Evolutionary conservation across 1,284 basidiomycete genomes (phyloP).

Genomic region (Tausonia pullulans): DNA sequence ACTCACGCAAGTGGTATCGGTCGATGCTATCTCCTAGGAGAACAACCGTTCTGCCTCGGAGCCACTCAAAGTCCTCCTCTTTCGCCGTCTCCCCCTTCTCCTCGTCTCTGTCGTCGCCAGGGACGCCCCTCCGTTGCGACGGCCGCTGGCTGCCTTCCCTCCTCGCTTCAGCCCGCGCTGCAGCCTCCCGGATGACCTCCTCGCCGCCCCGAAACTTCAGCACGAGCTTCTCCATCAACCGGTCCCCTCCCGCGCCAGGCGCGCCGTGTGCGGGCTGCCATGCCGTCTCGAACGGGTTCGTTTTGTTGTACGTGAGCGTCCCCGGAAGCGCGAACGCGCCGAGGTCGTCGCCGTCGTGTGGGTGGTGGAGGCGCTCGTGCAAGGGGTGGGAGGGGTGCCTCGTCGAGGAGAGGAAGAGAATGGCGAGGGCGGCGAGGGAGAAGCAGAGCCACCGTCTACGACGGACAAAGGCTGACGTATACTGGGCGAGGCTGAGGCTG

Average conservation of each 20-base stretch:
- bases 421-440: too few relatives aligned
- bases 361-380: too few relatives aligned
- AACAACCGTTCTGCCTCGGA: constrained; percentile 8
- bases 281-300: constrained; percentile 5
- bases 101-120: neutral
- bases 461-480: too few relatives aligned
- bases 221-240: constrained; percentile 15
- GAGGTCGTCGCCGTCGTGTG: too few relatives aligned
- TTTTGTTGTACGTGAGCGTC: neutral
- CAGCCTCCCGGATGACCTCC: neutral
- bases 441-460: too few relatives aligned
- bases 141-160: too few relatives aligned
- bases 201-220: constrained; percentile 7
- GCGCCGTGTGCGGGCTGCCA: neutral
- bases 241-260: neutral
- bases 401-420: too few relatives aligned
- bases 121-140: neutral
- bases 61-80: constrained; percentile 5
- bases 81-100: neutral
- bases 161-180: too few relatives aligned
- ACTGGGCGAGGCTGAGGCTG: too few relatives aligned
- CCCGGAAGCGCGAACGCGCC: too few relatives aligned
- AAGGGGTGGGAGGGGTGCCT: too few relatives aligned
- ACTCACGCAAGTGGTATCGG: constrained; percentile 14
- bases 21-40: constrained; percentile 11